phyloP scores from a whole-genome alignment of 768 basidiomycete genomes.

The Lentinula boryana region DNA sequence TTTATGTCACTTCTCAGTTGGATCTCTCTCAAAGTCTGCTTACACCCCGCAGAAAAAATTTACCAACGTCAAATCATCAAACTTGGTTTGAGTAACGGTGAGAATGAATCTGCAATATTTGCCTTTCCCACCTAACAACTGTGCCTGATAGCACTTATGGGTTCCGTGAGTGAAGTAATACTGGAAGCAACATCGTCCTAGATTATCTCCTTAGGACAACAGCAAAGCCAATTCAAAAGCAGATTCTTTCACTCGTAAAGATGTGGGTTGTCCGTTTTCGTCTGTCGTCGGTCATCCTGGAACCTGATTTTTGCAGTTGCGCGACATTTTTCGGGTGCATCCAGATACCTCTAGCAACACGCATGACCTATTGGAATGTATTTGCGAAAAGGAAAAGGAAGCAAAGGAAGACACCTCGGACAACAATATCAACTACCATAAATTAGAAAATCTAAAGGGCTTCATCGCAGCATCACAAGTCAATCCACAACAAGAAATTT shows the following conservation, averaged over 20 bases:
- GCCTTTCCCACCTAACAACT: background rate
- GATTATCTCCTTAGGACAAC: constrained; percentile 11
- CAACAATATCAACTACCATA: constrained; percentile 14
- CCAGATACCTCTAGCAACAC: constrained; percentile 79
- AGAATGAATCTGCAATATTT: constrained; percentile 25
- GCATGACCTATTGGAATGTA: constrained; percentile 85
- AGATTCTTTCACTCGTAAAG: constrained; percentile 83
- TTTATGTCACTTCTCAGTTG: background rate
- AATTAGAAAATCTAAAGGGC: constrained; percentile 29
- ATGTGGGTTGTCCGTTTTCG: constrained; percentile 42
- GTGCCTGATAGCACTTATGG: constrained; percentile 54
- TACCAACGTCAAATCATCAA: constrained; percentile 94
- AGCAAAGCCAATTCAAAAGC: constrained; percentile 55
- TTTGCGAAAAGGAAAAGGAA: constrained; percentile 37
- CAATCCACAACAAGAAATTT: constrained; percentile 27
- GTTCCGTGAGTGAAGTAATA: constrained; percentile 39
- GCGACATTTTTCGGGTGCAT: constrained; percentile 89
- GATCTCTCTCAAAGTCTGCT: background rate
- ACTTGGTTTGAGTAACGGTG: constrained; percentile 82
- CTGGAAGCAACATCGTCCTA: background rate
- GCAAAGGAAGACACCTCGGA: constrained; percentile 19
- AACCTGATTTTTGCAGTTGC: constrained; percentile 46
- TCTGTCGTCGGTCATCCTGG: background rate
- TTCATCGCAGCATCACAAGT: constrained; percentile 68
- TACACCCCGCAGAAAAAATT: constrained; percentile 62